A percentile compares a stretch with the other conserved stretches of the same genome.
Evolutionary conservation across 306 rosid genomes (phyloP).

Genomic region (Acacia confusa): DNA sequence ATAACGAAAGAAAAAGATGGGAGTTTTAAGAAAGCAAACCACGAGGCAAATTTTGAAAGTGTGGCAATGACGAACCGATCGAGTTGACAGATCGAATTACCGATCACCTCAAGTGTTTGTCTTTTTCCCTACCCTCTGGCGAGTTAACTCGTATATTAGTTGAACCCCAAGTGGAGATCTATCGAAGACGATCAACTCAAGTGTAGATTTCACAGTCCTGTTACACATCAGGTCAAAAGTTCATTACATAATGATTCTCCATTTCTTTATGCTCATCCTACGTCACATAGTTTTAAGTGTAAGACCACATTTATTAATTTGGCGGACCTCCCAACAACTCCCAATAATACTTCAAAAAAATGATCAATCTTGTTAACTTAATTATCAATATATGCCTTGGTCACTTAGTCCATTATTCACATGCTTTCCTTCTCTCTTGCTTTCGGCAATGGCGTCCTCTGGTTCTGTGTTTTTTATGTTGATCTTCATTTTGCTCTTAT

Average conservation of each 20-base stretch:
- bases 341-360: conserved; percentile 19
- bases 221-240: background rate
- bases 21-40: background rate
- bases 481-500: conserved; percentile 23
- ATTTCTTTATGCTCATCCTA: background rate
- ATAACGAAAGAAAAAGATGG: background rate
- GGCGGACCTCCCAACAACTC: conserved; percentile 28
- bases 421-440: background rate
- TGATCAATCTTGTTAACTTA: conserved; percentile 3
- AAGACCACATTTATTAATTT: conserved; percentile 13
- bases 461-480: conserved; percentile 13
- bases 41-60: background rate
- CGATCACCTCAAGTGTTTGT: background rate
- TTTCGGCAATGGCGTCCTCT: conserved; percentile 40
- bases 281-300: background rate
- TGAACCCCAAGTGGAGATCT: background rate
- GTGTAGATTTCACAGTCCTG: background rate
- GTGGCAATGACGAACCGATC: background rate
- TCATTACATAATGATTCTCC: background rate
- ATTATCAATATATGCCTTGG: conserved; percentile 12
- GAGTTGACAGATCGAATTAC: background rate
- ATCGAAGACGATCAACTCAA: background rate
- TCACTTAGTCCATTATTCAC: background rate
- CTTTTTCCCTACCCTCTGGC: background rate
- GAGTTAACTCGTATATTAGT: background rate